A percentile compares a stretch with the other conserved stretches of the same genome.
These are phyloP conservation scores for Drechslerella stenobrocha DNA, from an alignment of 2,329 filamentous ascomycete genomes.

Conservation along the genomic window DNA sequence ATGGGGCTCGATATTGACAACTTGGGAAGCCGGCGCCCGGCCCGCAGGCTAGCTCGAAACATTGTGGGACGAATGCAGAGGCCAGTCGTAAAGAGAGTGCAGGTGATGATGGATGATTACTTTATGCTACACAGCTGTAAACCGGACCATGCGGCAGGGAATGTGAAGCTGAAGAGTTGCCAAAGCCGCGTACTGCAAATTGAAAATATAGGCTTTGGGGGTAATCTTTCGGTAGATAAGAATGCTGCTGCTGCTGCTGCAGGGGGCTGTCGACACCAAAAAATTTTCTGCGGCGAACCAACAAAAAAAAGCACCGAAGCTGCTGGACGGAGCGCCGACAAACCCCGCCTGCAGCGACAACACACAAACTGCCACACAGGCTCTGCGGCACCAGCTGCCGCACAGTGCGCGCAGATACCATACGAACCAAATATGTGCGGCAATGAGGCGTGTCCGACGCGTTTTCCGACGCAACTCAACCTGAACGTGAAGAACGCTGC, in stretches of 20 bases:
- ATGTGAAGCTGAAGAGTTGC: too few species aligned
- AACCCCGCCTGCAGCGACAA: slow-evolving; percentile 8
- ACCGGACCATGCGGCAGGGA: too few species aligned
- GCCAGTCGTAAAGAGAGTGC: not conserved
- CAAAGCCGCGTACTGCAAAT: too few species aligned
- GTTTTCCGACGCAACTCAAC: too few species aligned
- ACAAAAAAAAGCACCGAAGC: slow-evolving; percentile 5
- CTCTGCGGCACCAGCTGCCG: too few species aligned
- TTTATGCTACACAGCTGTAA: too few species aligned
- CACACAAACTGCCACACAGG: slow-evolving; percentile 24
- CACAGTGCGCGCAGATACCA: too few species aligned
- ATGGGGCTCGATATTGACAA: slow-evolving; percentile 2
- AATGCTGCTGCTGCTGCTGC: not conserved
- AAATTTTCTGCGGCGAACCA: slow-evolving; percentile 47
- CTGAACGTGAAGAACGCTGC: too few species aligned
- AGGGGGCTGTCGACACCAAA: not conserved
- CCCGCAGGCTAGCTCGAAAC: slow-evolving; percentile 42
- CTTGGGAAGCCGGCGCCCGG: slow-evolving; percentile 37
- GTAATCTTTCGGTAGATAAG: slow-evolving; percentile 3
- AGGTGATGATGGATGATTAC: too few species aligned
- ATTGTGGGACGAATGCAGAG: slow-evolving; percentile 3
- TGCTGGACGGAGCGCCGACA: slow-evolving; percentile 1
- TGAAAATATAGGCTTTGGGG: not conserved
- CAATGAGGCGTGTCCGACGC: too few species aligned
- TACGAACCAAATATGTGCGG: too few species aligned